Conservation (phyloP, 768 basidiomycete genomes). For the Trametes elegans region DNA sequence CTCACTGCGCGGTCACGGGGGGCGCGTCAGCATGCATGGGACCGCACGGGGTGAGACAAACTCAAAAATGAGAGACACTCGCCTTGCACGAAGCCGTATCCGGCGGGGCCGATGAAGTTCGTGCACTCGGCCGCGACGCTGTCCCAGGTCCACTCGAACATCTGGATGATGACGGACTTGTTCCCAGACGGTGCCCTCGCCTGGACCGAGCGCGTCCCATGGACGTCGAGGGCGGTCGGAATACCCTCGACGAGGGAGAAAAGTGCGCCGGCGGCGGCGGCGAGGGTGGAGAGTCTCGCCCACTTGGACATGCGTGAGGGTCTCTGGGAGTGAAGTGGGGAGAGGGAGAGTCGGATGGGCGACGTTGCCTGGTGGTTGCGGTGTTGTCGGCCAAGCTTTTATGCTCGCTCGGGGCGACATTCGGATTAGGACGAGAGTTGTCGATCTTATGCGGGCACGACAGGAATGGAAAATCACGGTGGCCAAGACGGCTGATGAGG, state of each 20-base stretch:
- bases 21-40: not conserved
- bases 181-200: constrained; percentile 8
- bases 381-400: too few species aligned
- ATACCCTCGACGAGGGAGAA: not conserved
- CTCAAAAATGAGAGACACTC: not conserved
- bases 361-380: too few species aligned
- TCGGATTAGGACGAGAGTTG: too few species aligned
- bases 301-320: not conserved
- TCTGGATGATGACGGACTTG: constrained; percentile 56
- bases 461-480: too few species aligned
- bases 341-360: not conserved
- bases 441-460: too few species aligned
- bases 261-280: not conserved
- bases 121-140: constrained; percentile 63
- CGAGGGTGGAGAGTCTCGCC: not conserved
- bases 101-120: constrained; percentile 64
- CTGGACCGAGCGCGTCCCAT: not conserved
- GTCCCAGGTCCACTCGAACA: constrained; percentile 64
- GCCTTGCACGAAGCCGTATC: constrained; percentile 71
- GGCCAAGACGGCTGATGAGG: too few species aligned
- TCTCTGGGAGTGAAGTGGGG: too few species aligned
- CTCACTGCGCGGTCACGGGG: constrained; percentile 33
- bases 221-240: not conserved
- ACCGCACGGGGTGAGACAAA: not conserved
- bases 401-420: too few species aligned